Evolutionary conservation across 352 stramenopile species (phyloP), one percentile per base, ranked within the genome.

Genomic region (Pythium sukuiense): DNA sequence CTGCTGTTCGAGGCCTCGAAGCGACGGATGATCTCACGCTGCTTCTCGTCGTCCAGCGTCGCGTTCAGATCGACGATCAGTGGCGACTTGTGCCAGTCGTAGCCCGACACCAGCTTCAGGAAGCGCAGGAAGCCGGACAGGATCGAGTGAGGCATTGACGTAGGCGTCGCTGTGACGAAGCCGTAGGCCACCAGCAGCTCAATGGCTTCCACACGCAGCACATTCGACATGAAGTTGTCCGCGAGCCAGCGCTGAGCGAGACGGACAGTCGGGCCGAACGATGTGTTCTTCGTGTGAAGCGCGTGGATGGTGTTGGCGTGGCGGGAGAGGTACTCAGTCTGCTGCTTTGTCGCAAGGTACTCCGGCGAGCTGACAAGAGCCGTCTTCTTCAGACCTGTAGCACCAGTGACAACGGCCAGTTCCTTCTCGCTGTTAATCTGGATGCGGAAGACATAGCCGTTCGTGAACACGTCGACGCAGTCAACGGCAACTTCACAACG

Each of bases 401-500:
- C 79, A 29, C 83, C 82, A 26, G 81, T 89, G 24, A 89, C 74
- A 14, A 91, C 79, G 20, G 59, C 70, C 8, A 91, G 69, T 65
- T 93, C 83, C 59, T 90, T 93, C 62, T 92, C 87, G 46, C 77
- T 92, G 61, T 84, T 81, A 67, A 95, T 90, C 9, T 92, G 54
- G 3, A 96, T 60, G 2, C 90, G 85, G 66, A 97, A 97, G 4
- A 83, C 81, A 57, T 89, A 97, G 57, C 90, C 90, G 27, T 77
- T 80, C 18, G 83, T 71, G 41, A 97, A 87, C 2, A 97, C 83
- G 59, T 97, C 90, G 8, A 97, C 71, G 55, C 79, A 76, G 57
- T 93, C 76, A 26, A 76, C 74, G 1, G 80, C 82, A n/a, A 92
- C 80, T 26, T 92, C 87, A n/a, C 84, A 93, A 18, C 82, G 82